phyloP scores from a whole-genome alignment of 2,329 filamentous ascomycete genomes.

The Aspergillus fumigatus region DNA sequence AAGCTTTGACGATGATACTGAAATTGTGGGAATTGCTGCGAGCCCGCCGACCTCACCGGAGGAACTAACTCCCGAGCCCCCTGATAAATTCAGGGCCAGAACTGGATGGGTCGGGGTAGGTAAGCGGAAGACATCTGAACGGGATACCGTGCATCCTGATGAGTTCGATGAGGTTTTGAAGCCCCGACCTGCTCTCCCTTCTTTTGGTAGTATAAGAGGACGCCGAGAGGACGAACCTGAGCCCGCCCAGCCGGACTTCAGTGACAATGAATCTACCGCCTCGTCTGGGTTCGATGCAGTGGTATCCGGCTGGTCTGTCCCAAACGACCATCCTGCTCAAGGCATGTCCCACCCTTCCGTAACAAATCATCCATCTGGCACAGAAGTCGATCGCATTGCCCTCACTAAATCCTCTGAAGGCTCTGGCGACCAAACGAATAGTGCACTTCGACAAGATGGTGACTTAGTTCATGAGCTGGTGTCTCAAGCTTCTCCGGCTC shows the following conservation, averaged over 20 bases:
- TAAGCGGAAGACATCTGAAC: slow-evolving; percentile 26
- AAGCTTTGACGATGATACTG: slow-evolving; percentile 64
- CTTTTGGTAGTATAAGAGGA: slow-evolving; percentile 60
- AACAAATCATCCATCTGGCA: not conserved
- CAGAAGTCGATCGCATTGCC: not conserved
- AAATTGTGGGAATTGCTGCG: slow-evolving; percentile 44
- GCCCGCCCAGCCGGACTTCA: slow-evolving; percentile 18
- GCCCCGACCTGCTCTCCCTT: slow-evolving; percentile 56
- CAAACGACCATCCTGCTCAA: slow-evolving; percentile 51
- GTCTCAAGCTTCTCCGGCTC: not conserved
- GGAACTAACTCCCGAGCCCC: slow-evolving; percentile 33
- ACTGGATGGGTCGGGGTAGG: slow-evolving; percentile 35
- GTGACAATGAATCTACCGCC: slow-evolving; percentile 29
- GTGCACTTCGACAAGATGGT: not conserved
- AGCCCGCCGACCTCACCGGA: slow-evolving; percentile 41
- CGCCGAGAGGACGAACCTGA: slow-evolving; percentile 29
- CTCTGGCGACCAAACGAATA: not conserved
- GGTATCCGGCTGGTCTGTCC: slow-evolving; percentile 29
- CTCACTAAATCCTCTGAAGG: slow-evolving; percentile 1
- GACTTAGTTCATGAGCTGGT: not conserved
- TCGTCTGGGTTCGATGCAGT: slow-evolving; percentile 45
- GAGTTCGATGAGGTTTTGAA: slow-evolving; percentile 54
- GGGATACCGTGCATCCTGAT: slow-evolving; percentile 37
- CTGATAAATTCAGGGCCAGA: slow-evolving; percentile 27
- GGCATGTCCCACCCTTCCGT: slow-evolving; percentile 41